Evolutionary conservation across 805 yeast species (phyloP).

Genomic region (Saccharomycopsis vini): DNA sequence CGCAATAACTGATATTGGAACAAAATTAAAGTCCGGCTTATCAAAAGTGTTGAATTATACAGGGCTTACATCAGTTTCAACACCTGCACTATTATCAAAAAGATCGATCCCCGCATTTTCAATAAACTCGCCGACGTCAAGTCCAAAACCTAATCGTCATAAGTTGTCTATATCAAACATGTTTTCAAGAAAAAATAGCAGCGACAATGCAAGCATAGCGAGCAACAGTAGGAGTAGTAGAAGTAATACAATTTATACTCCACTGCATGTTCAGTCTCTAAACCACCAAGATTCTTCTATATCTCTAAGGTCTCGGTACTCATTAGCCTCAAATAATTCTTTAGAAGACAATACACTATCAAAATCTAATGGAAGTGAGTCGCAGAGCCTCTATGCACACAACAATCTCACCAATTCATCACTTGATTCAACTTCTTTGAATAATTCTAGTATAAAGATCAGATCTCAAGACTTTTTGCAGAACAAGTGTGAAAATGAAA

Average conservation of each 20-base stretch:
- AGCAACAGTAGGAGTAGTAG: not conserved
- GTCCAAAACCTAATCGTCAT: not conserved
- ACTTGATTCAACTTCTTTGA: conserved; percentile 1
- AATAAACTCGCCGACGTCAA: not conserved
- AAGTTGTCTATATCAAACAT: conserved; percentile 7
- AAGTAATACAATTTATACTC: conserved; percentile 7
- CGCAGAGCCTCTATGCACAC: conserved; percentile 1
- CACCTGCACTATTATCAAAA: conserved; percentile 1
- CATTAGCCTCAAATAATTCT: conserved; percentile 1
- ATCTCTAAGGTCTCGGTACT: conserved; percentile 6
- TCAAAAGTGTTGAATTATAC: conserved; percentile 30
- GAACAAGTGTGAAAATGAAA: not conserved
- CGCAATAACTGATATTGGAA: conserved; percentile 75
- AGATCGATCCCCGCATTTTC: conserved; percentile 1
- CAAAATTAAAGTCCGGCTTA: conserved; percentile 45
- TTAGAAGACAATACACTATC: not conserved
- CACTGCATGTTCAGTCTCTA: conserved; percentile 12
- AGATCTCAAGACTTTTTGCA: conserved; percentile 2
- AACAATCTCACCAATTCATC: conserved; percentile 7
- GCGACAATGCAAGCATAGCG: not conserved
- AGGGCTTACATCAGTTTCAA: conserved; percentile 4
- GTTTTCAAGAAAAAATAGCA: conserved; percentile 3
- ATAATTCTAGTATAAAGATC: not conserved
- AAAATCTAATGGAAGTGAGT: not conserved
- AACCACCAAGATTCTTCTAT: conserved; percentile 7